Conservation (phyloP, 106 monocot genomes). For the Cymbidium sinense region DNA sequence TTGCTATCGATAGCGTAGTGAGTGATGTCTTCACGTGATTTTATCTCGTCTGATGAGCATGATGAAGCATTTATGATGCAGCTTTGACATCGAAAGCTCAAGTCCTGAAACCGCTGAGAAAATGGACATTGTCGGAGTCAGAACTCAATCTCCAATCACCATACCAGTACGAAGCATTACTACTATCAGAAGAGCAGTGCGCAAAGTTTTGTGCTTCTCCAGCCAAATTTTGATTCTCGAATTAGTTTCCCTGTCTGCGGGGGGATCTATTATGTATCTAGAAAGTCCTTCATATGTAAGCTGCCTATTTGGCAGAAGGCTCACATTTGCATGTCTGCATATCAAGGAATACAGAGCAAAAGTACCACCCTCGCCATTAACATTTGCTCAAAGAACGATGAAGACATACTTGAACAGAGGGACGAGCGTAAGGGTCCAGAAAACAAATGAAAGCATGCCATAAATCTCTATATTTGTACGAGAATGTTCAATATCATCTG, state of each 20-base stretch:
- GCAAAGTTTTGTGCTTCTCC: no score
- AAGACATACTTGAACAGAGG: no score
- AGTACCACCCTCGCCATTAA: slow-evolving; percentile 53
- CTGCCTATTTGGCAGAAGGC: slow-evolving; percentile 46
- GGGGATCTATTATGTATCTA: slow-evolving; percentile 30
- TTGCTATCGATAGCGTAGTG: no score
- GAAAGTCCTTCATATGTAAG: slow-evolving; percentile 42
- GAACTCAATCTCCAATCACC: slow-evolving; percentile 50
- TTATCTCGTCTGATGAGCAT: no score
- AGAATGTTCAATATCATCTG: no score
- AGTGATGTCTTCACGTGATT: no score
- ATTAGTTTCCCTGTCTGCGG: slow-evolving; percentile 10
- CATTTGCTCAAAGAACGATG: slow-evolving; percentile 50
- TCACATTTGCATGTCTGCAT: slow-evolving; percentile 45
- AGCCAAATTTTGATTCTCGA: no score
- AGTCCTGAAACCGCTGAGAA: slow-evolving; percentile 52
- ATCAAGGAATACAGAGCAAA: slow-evolving; percentile 47
- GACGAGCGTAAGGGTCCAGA: no score
- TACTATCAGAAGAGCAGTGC: slow-evolving; percentile 22
- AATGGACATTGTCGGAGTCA: slow-evolving; percentile 43
- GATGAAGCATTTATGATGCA: slow-evolving; percentile 26
- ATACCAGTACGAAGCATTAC: slow-evolving; percentile 53
- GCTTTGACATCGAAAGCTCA: slow-evolving; percentile 28
- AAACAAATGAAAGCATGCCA: no score
- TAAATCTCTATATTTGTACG: no score